Evolutionary conservation across 768 basidiomycete species (phyloP), one percentile per base, ranked within the genome.

Genomic region (Rhizopogon roseolus): DNA sequence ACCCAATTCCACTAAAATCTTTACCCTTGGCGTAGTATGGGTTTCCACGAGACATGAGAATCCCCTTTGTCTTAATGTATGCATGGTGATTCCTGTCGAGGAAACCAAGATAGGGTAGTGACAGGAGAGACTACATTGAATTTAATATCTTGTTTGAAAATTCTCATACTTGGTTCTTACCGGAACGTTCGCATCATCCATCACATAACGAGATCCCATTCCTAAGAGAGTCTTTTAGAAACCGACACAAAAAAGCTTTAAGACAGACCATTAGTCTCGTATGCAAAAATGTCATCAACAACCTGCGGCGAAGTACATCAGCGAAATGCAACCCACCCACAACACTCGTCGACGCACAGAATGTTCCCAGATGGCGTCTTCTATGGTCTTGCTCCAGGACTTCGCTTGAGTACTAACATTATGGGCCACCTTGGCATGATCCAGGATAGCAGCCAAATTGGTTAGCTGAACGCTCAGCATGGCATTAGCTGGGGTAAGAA

Each of bases 101-200:
- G 70, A 90, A 90, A 1, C 87, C 87, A 25, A 91, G 78, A 63
- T 91, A 91, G 10, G 88, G 88, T 34, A 91, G 75, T 0, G 88
- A 85, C 22, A 91, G 69, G n/a, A 90, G 72, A 0, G 88, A 88
- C 87, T 90, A 57, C 1, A 19, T 40, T 45, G 14, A 28, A 36
- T 45, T 53, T 34, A 29, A 41, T 38, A 17, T 34, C 42, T 32
- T 40, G 41, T 29, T 42, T 19, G 28, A 41, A 55, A 43, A 40
- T 4, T 22, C 19, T 37, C 36, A 3, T 22, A 7, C 36, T 14
- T 16, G 4, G 37, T 4, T 65, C 83, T 60, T 65, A 88, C 87
- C 5, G 89, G 89, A 41, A 91, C 89, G 58, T 91, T 91, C 6
- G 89, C 89, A 59, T 91, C 89, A 59, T 90, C 89, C 89, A 90